Percentiles rank a stretch among this genome's conserved stretches.
Conservation (phyloP, 2,329 filamentous ascomycete genomes). For the Clathrospora elynae region DNA sequence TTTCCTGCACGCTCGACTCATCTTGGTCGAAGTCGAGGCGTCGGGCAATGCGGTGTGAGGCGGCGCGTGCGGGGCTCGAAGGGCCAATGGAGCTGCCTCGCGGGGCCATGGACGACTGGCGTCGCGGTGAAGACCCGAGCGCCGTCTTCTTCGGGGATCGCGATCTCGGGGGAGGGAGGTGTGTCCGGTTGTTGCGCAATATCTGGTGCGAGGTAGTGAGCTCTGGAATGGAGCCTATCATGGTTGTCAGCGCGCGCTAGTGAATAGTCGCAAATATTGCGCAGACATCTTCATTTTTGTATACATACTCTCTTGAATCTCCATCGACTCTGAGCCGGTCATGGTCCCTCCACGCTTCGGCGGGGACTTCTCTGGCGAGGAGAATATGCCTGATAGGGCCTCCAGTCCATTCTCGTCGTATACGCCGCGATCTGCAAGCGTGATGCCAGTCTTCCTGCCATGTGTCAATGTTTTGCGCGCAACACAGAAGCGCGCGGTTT, state of each 20-base stretch:
- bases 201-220: constrained; percentile 52
- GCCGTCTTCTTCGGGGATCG: constrained; percentile 69
- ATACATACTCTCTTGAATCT: constrained; percentile 64
- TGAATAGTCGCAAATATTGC: neutral
- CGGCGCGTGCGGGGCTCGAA: constrained; percentile 38
- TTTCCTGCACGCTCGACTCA: constrained; percentile 41
- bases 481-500: constrained; percentile 6
- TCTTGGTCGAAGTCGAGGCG: constrained; percentile 61
- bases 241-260: constrained; percentile 6
- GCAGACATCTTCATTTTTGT: too few relatives aligned
- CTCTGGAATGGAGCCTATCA: constrained; percentile 57
- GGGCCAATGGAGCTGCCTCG: constrained; percentile 55
- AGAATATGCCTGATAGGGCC: constrained; percentile 84
- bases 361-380: constrained; percentile 74
- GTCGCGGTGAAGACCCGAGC: constrained; percentile 63
- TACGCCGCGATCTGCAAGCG: constrained; percentile 74
- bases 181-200: constrained; percentile 51
- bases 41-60: constrained; percentile 55
- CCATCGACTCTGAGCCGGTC: constrained; percentile 64
- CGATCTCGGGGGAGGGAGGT: constrained; percentile 57
- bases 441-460: constrained; percentile 84
- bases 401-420: constrained; percentile 94
- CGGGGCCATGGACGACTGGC: constrained; percentile 63
- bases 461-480: constrained; percentile 20
- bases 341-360: constrained; percentile 51